Base-by-base conservation (phyloP, 164 flowering plant genomes). In the Pachysandra terminalis region DNA sequence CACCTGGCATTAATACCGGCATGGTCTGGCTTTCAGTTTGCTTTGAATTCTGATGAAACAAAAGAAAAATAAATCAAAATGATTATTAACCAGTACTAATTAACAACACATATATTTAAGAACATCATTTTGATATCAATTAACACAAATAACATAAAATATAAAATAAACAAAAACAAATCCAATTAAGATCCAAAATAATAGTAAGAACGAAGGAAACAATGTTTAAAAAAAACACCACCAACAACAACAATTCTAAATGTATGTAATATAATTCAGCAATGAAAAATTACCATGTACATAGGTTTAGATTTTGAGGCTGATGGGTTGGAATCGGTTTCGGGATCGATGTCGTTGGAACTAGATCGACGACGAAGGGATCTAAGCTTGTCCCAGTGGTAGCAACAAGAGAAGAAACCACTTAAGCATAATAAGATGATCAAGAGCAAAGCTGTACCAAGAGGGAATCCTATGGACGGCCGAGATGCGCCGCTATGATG, bases 1-100 rank as follows among this genome's bases (percentile, higher is more conserved):
- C 97, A 0, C 97, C 97, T 0, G 97, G 92, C 97, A 89, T 91
- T 61, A 91, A 10, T 19, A 91, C 97, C 23, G 97, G 85, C 79
- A 87, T 62, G 74, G 88, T 89, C 56, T 80, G 70, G 25, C 56
- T 69, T 41, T 64, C 65, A 2, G 71, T 75, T 48, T 72, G 69
- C 73, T 79, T 76, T 53, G 68, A 62, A 63, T 80, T 71, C 92
- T 87, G 77, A 24, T 5, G 1, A 37, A 19, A 68, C 16, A 21
- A 3, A 9, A 21, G 19, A 67, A 0, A 41, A 15, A 10, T 5
- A 40, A 40, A 40, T 40, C 10, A 40, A 40, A 5, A 5, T 5
- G 45, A 40, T 40, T n/a, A n/a, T n/a, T 40, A 40, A 40, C 45
- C 45, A 40, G 10, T 10, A 40, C 10, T 40, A 40, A 40, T 40